These are phyloP conservation scores for Eimeria tenella DNA, from an alignment of 169 alveolate species.

Conservation along the genomic window DNA sequence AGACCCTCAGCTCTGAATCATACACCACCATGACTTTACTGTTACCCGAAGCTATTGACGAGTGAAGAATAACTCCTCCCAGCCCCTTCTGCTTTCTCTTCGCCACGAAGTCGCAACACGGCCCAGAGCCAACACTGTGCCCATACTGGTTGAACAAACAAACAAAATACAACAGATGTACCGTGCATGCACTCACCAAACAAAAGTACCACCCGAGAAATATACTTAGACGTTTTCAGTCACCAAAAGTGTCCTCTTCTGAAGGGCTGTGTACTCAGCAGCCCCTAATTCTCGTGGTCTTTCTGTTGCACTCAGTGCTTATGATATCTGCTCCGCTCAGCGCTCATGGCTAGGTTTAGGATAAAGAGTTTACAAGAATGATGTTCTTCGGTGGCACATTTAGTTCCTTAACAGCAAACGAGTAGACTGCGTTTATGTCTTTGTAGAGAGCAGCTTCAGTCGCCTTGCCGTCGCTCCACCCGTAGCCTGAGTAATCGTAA, in stretches of 20 bases:
- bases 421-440: conserved; percentile 87
- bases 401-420: conserved; percentile 81
- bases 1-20: not conserved
- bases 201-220: not conserved
- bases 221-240: not conserved
- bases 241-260: not conserved
- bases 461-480: conserved; percentile 88
- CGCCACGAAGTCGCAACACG: conserved; percentile 88
- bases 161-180: not conserved
- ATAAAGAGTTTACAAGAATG: conserved; percentile 77
- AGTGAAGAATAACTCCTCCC: conserved; percentile 94
- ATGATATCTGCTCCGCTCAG: not conserved
- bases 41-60: conserved; percentile 92
- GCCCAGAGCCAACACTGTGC: conserved; percentile 92
- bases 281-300: no score
- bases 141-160: conserved; percentile 85
- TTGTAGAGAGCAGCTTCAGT: conserved; percentile 85
- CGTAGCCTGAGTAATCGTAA: conserved; percentile 96
- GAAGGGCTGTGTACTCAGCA: no score
- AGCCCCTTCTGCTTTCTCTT: conserved; percentile 80
- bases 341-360: not conserved
- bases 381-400: conserved; percentile 84
- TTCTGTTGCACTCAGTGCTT: not conserved
- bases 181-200: not conserved
- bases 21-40: not conserved